These are phyloP conservation scores for Lagerstroemia speciosa DNA, from an alignment of 345 rosid genomes.

Conservation along the genomic window DNA sequence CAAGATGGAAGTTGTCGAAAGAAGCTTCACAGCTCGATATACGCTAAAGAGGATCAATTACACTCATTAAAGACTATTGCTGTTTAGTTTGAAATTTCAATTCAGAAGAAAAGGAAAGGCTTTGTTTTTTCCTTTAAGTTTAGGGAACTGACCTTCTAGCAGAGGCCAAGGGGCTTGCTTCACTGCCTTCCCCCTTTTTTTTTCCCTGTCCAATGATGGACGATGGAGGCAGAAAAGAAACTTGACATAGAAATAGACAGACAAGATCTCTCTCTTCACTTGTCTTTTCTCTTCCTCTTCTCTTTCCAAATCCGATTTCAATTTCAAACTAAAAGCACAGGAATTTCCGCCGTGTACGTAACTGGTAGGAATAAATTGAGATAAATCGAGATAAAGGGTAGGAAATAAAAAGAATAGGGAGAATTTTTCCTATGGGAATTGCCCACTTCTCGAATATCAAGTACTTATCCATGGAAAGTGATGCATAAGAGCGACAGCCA, in stretches of 20 bases:
- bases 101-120: neutral
- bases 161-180: neutral
- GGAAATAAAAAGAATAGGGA: no score
- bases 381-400: no score
- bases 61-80: neutral
- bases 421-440: no score
- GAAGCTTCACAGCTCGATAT: neutral
- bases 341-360: neutral
- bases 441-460: no score
- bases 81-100: neutral
- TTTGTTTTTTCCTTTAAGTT: no score
- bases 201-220: neutral
- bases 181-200: neutral
- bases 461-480: no score
- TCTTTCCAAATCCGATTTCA: neutral
- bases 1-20: neutral
- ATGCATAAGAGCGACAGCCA: neutral
- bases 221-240: neutral
- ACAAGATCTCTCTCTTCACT: neutral
- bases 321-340: neutral
- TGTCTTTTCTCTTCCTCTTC: neutral
- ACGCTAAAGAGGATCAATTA: neutral
- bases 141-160: neutral
- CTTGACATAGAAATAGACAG: neutral
- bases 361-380: no score